phyloP scores from a whole-genome alignment of 2,329 filamentous ascomycete species.

The Lomentospora prolificans region DNA sequence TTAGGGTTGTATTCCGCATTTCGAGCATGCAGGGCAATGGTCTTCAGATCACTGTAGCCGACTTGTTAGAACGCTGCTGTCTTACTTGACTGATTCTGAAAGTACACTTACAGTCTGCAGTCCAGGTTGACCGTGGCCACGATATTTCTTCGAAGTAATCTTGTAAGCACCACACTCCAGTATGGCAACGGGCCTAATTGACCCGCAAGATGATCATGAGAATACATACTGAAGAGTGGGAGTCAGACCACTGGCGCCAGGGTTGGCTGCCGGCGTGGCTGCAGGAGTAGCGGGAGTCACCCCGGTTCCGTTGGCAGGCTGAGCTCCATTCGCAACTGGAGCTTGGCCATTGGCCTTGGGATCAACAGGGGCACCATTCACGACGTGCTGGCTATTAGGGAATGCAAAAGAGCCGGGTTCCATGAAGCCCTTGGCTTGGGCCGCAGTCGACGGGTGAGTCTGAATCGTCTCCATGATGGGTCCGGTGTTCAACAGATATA shows the following conservation, averaged over 20 bases:
- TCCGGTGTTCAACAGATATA: no score
- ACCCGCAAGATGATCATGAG: not conserved
- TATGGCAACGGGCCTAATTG: conserved; percentile 23
- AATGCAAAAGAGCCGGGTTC: conserved; percentile 88
- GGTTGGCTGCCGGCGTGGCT: conserved; percentile 76
- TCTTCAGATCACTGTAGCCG: conserved; percentile 66
- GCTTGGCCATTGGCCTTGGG: conserved; percentile 35
- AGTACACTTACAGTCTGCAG: conserved; percentile 58
- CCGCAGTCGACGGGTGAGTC: conserved; percentile 82
- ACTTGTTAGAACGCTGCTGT: not conserved
- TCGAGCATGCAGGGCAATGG: conserved; percentile 92
- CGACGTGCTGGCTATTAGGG: conserved; percentile 70
- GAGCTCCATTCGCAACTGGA: conserved; percentile 37
- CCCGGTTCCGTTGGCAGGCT: conserved; percentile 59
- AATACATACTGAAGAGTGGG: conserved; percentile 91
- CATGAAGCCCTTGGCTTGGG: conserved; percentile 92
- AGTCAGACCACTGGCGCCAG: conserved; percentile 76
- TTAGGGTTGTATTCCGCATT: conserved; percentile 99
- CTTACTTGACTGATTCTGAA: not conserved
- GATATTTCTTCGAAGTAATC: conserved; percentile 67
- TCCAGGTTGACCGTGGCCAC: conserved; percentile 97
- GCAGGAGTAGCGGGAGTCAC: conserved; percentile 84
- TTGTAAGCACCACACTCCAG: conserved; percentile 28
- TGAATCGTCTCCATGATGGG: conserved; percentile 76
- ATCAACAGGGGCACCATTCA: conserved; percentile 60